Evolutionary conservation across 495 filamentous ascomycete species (phyloP), one percentile per base, ranked within the genome.

Genomic region (Daldinia childiae): DNA sequence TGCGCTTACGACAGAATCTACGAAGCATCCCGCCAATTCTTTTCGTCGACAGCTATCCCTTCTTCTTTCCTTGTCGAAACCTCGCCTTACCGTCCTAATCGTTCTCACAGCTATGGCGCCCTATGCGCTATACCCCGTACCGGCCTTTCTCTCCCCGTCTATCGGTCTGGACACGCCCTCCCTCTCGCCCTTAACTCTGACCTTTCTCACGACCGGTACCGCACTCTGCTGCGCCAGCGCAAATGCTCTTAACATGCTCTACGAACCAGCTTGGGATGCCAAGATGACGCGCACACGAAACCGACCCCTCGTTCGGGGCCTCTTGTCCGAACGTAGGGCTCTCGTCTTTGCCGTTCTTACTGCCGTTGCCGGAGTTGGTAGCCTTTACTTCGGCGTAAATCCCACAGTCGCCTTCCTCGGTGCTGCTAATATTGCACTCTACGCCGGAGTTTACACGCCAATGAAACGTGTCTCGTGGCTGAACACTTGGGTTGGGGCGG

Each of bases 191-290:
- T 83, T 98, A 38, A 99, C 96, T 9, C 90, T 99, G 17, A 83
- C 95, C 65, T 98, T 96, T 86, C 88, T 99, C 72, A 97, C 95
- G 0, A 86, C 88, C 14, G 95, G 95, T 54, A 99, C 95, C 1
- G 88, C 95, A 15, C 87, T 98, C 7, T 91, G 91, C 75, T 92
- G 84, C 32, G 93, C 93, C 55, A 91, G 90, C 69, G 95, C 95
- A 51, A 99, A 98, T 74, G 90, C 95, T 0, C 83, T 98, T 57
- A 99, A 99, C 83, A 99, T 99, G 95, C 89, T 96, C 70, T 90
- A 97, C 74, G 95, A 99, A 80, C 94, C 91, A 14, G 85, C 88
- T 69, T 92, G 93, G 80, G 95, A 99, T 80, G 93, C 91, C 26
- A 90, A 91, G 71, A 99, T 99, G 95, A 89, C 85, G 19, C 90